Percentiles rank a stretch among this genome's conserved stretches.
These are phyloP conservation scores for Botryotinia globosa DNA, from an alignment of 2,329 filamentous ascomycete species.

Conservation along the genomic window DNA sequence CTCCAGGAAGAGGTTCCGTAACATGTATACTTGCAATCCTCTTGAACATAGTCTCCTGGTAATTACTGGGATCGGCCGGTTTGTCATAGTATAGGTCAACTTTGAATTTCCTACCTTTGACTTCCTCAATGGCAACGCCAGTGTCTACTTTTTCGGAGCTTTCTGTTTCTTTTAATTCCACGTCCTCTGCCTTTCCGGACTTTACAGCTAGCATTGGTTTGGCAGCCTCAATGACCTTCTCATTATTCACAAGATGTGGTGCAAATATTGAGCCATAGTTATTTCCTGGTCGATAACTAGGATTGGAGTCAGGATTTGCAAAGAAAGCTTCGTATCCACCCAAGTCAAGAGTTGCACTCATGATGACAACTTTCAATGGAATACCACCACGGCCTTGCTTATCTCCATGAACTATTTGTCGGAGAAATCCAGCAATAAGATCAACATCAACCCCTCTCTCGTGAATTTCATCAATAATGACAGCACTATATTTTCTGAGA, in stretches of 20 bases:
- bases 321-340: conserved; percentile 78
- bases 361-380: conserved; percentile 84
- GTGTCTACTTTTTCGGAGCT: conserved; percentile 20
- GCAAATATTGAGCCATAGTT: conserved; percentile 31
- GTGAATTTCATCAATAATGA: conserved; percentile 95
- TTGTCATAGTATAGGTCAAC: conserved; percentile 76
- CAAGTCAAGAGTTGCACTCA: conserved; percentile 95
- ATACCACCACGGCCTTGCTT: conserved; percentile 65
- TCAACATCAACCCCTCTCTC: conserved; percentile 95
- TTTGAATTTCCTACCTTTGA: conserved; percentile 83
- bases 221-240: neutral
- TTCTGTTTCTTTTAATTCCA: neutral
- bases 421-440: conserved; percentile 82
- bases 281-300: conserved; percentile 36
- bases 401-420: conserved; percentile 65
- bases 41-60: conserved; percentile 78
- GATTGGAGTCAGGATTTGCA: conserved; percentile 33
- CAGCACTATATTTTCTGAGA: conserved; percentile 79
- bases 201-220: conserved; percentile 16
- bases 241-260: conserved; percentile 26
- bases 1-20: conserved; percentile 86
- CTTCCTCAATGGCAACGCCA: conserved; percentile 47
- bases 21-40: conserved; percentile 83
- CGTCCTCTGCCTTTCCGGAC: neutral
- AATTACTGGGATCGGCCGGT: conserved; percentile 64